phyloP scores from a whole-genome alignment of 768 basidiomycete genomes.

The Sistotremastrum suecicum region DNA sequence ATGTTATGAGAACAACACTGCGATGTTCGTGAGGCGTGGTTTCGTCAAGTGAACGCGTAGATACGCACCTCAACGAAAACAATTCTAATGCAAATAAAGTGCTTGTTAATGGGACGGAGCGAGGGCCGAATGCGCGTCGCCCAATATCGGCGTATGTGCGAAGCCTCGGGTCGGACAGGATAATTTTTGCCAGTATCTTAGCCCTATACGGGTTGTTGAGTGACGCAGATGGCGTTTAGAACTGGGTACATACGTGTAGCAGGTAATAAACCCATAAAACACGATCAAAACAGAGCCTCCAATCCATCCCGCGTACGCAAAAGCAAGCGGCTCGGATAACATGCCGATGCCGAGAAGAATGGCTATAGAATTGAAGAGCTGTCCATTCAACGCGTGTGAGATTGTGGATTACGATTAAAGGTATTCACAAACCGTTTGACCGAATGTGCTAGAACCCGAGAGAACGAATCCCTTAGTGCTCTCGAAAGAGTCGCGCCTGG shows the following conservation, averaged over 20 bases:
- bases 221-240: neutral
- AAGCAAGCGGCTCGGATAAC: slow-evolving; percentile 81
- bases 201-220: slow-evolving; percentile 34
- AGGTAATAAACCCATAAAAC: slow-evolving; percentile 66
- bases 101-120: slow-evolving; percentile 50
- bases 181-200: slow-evolving; percentile 70
- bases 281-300: slow-evolving; percentile 60
- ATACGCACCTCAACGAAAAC: slow-evolving; percentile 59
- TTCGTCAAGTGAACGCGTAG: neutral
- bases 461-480: slow-evolving; percentile 16
- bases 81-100: slow-evolving; percentile 76
- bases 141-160: slow-evolving; percentile 86
- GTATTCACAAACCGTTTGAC: slow-evolving; percentile 42
- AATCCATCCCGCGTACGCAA: slow-evolving; percentile 85
- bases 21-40: neutral
- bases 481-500: slow-evolving; percentile 6
- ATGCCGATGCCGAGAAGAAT: slow-evolving; percentile 82
- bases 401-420: neutral
- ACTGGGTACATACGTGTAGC: slow-evolving; percentile 61
- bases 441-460: slow-evolving; percentile 30
- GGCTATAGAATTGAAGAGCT: slow-evolving; percentile 86
- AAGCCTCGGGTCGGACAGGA: slow-evolving; percentile 51
- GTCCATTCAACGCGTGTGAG: neutral
- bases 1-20: slow-evolving; percentile 76
- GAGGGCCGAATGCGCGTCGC: slow-evolving; percentile 72